Conservation (phyloP, 106 monocot species). For the Chionographis japonica region DNA sequence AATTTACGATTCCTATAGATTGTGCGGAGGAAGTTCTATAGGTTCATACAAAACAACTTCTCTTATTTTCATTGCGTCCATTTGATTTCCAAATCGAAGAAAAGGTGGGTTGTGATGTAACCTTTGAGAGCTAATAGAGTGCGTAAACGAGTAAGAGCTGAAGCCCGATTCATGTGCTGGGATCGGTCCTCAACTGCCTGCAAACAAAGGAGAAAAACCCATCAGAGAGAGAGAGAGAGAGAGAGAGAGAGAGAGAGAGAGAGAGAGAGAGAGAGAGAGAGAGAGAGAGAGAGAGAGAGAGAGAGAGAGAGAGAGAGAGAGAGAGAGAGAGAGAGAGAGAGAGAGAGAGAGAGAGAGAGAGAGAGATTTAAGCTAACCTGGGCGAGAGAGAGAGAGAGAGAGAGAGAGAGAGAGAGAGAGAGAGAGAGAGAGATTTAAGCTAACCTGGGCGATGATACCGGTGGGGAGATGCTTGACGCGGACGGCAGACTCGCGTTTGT, state of each 20-base stretch:
- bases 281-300: neutral
- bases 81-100: no score
- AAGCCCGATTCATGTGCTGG: slow-evolving; percentile 84
- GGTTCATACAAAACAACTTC: no score
- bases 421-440: neutral
- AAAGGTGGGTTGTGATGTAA: neutral
- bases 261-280: neutral
- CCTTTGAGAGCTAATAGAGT: slow-evolving; percentile 82
- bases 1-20: no score
- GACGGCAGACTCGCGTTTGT: slow-evolving; percentile 96
- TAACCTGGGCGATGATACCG: slow-evolving; percentile 81
- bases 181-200: slow-evolving; percentile 93
- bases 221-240: neutral
- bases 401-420: neutral
- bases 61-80: no score
- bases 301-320: no score
- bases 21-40: no score
- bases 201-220: slow-evolving; percentile 1
- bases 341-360: neutral
- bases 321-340: neutral
- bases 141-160: slow-evolving; percentile 71
- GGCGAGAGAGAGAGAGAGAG: no score
- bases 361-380: slow-evolving; percentile 56
- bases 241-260: neutral
- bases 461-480: slow-evolving; percentile 83